Evolutionary conservation across 331 rosid genomes (phyloP), one percentile per base, ranked within the genome.

Genomic region (Quercus lobata): DNA sequence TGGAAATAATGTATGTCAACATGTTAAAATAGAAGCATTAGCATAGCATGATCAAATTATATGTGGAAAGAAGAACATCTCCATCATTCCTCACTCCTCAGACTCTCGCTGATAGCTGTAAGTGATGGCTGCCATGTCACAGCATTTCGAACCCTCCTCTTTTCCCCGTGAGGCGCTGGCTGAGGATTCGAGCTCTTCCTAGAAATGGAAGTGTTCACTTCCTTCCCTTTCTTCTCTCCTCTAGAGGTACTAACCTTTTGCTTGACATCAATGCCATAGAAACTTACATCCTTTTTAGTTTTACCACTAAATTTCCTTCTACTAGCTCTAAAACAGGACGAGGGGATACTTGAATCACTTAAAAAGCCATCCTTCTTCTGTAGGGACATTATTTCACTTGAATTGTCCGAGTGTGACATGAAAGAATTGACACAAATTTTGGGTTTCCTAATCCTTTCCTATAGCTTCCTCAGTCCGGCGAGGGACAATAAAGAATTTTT

Each of bases 401-500:
- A 75, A 4, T 24, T 24, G 18, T 65, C 52, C 6, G 66, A 17
- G 25, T 76, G 57, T n/a, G 80, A 34, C 2, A 1, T 10, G 12
- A 34, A 14, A 12, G 46, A 27, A 19, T 21, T 73, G 63, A 9
- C 34, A 8, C 44, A 30, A n/a, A 57, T 35, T 34, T 73, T 53
- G 17, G 80, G 83, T 75, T 32, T 71, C 21, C 60, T 21, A 9
- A 56, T 63, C 37, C 16, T 63, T 14, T 79, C 30, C 32, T 56
- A 34, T 21, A 85, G 83, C 79, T 82, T 85, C 76, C 41, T 74
- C 57, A 85, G 83, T 76, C 3, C 49, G 10, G 2, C 16, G 70
- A 1, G 88, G 73, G 41, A 85, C 81, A 21, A 85, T 73, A 7
- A 74, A 79, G 6, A 78, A 11, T 16, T 78, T 85, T 4, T 78